Base-by-base conservation (phyloP, 2,329 filamentous ascomycete species). In the Aspergillus tamarii region DNA sequence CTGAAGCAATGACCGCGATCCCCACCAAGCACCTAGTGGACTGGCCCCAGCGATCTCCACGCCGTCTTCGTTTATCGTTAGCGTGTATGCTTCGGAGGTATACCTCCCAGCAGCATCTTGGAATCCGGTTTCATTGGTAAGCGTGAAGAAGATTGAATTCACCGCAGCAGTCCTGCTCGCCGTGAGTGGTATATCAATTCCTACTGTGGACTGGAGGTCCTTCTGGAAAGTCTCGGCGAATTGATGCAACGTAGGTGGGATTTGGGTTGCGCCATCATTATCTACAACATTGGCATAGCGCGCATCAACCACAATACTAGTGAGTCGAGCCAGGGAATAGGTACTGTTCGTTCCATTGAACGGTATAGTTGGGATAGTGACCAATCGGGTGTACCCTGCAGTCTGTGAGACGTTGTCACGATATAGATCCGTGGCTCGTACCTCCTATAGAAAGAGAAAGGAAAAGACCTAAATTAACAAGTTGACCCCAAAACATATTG, bases 21-120 rank as follows among this genome's bases (percentile, higher is more conserved):
- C 84, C 85, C 85, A 87, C 83, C 83, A 86, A 9, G 76, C 80
- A 7, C 84, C 84, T 1, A 86, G 74, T 0, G 84, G 80, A 67
- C 83, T 84, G 11, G 84, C 83, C 4, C 84, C 84, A 5, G 77
- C 77, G 63, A 87, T 81, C 26, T 74, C 75, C 41, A 86, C 74
- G 3, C 81, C 79, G 12, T 75, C 68, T 6, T 69, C 61, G 19
- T 75, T 76, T 4, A 85, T 74, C 12, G 77, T 74, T 12, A 87
- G 73, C 4, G 75, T 74, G 70, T 87, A 85, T 9, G 80, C 83
- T 69, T 87, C 84, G 0, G 81, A 79, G 0, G 83, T 85, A 43
- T 69, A 70, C 9, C 81, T 74, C 0, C 83, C 83, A 14, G 80
- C 82, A 6, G 75, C 83, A 68, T 85, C 81, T 1, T 76, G 71